A percentile compares a stretch with the other conserved stretches of the same genome.
Conservation (phyloP, 1,139 yeast species). For the Taiozyma sp. region DNA sequence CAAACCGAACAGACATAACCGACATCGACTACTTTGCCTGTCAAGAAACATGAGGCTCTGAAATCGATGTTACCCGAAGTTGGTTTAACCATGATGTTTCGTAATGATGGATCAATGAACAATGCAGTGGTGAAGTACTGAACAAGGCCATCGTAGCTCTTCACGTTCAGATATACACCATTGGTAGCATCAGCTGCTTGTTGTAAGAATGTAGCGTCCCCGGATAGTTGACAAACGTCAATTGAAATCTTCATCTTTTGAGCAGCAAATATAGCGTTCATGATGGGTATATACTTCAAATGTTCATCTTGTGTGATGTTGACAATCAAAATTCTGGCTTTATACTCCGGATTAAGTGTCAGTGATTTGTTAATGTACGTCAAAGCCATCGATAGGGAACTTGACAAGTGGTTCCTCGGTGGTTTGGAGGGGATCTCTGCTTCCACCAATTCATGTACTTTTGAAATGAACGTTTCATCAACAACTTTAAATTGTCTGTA, state of each 20-base stretch:
- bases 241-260: slow-evolving; percentile 88
- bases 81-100: slow-evolving; percentile 74
- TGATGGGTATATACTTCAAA: slow-evolving; percentile 83
- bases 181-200: slow-evolving; percentile 96
- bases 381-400: slow-evolving; percentile 45
- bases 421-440: slow-evolving; percentile 19
- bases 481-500: slow-evolving; percentile 82
- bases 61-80: slow-evolving; percentile 87
- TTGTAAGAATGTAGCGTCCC: slow-evolving; percentile 78
- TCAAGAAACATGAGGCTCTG: slow-evolving; percentile 89
- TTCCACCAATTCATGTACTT: slow-evolving; percentile 45
- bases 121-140: slow-evolving; percentile 68
- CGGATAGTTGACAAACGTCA: slow-evolving; percentile 84
- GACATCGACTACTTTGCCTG: slow-evolving; percentile 84
- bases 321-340: slow-evolving; percentile 69
- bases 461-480: slow-evolving; percentile 71
- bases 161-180: slow-evolving; percentile 78
- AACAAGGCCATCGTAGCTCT: slow-evolving; percentile 72
- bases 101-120: slow-evolving; percentile 77
- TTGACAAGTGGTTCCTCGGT: slow-evolving; percentile 23
- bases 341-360: slow-evolving; percentile 49
- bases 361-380: slow-evolving; percentile 73
- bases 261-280: slow-evolving; percentile 96
- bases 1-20: slow-evolving; percentile 97
- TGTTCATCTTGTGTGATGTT: slow-evolving; percentile 77